Conservation (phyloP, 2,329 filamentous ascomycete species). For the Fusarium pseudonygamai region DNA sequence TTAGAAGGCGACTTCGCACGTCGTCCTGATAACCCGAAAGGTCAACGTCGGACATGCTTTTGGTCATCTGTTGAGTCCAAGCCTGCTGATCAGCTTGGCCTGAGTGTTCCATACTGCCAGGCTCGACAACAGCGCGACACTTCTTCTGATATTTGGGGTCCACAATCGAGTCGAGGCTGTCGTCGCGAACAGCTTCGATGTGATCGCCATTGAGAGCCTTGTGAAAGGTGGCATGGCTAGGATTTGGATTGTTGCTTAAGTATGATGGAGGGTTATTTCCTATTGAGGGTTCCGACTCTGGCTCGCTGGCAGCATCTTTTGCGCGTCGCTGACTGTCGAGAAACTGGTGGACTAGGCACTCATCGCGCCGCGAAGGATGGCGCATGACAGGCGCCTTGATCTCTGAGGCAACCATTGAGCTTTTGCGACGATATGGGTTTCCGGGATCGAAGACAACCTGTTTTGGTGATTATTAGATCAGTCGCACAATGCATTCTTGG, state of each 20-base stretch:
- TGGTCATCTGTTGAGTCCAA: slow-evolving; percentile 62
- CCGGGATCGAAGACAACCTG: slow-evolving; percentile 71
- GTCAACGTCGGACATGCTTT: slow-evolving; percentile 54
- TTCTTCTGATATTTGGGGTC: slow-evolving; percentile 36
- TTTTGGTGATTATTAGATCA: slow-evolving; percentile 1
- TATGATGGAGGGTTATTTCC: slow-evolving; percentile 44
- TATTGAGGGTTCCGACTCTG: slow-evolving; percentile 41
- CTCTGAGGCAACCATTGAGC: slow-evolving; percentile 68
- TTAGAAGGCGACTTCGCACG: slow-evolving; percentile 77
- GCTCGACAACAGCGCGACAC: slow-evolving; percentile 51
- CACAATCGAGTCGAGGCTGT: slow-evolving; percentile 32
- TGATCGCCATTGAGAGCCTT: slow-evolving; percentile 19
- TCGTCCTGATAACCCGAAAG: slow-evolving; percentile 47
- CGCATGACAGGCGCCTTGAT: slow-evolving; percentile 47
- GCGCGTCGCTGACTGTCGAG: slow-evolving; percentile 64
- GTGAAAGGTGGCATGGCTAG: slow-evolving; percentile 16
- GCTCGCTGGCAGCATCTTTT: slow-evolving; percentile 42
- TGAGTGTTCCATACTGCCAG: slow-evolving; percentile 51
- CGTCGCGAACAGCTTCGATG: slow-evolving; percentile 23
- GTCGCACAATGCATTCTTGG: background rate
- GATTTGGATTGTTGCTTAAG: slow-evolving; percentile 20
- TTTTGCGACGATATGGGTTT: slow-evolving; percentile 72
- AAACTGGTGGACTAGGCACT: slow-evolving; percentile 73
- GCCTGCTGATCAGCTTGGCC: slow-evolving; percentile 67
- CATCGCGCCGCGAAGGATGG: slow-evolving; percentile 52